Conservation (phyloP, 768 basidiomycete genomes). For the Pleurotus sapidus region DNA sequence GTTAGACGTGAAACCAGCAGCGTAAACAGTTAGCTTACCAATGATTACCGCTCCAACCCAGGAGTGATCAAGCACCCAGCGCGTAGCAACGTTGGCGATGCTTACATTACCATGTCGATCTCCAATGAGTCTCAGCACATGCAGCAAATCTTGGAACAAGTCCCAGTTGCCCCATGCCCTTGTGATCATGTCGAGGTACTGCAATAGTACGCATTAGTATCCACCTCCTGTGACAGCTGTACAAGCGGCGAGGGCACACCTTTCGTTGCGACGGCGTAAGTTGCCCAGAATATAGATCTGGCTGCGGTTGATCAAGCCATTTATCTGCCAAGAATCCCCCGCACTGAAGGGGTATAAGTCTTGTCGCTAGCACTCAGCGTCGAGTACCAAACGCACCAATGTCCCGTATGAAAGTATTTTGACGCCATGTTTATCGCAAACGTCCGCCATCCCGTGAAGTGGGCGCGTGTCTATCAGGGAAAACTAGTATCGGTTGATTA, state of each 20-base stretch:
- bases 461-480: constrained; percentile 80
- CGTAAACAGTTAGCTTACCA: constrained; percentile 36
- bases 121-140: constrained; percentile 58
- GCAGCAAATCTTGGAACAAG: constrained; percentile 68
- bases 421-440: constrained; percentile 68
- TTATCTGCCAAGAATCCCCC: constrained; percentile 80
- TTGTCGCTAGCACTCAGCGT: neutral
- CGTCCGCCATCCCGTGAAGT: constrained; percentile 71
- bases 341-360: constrained; percentile 45
- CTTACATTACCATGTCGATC: constrained; percentile 63
- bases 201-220: neutral
- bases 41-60: constrained; percentile 81
- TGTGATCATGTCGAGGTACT: constrained; percentile 85
- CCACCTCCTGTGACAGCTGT: neutral
- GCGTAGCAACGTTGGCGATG: constrained; percentile 76
- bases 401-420: constrained; percentile 84
- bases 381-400: constrained; percentile 44
- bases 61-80: constrained; percentile 79
- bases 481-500: constrained; percentile 42
- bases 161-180: constrained; percentile 78
- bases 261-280: constrained; percentile 85
- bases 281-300: constrained; percentile 63
- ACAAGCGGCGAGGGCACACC: constrained; percentile 31
- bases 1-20: constrained; percentile 4
- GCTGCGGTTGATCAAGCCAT: constrained; percentile 67